Percentiles rank a stretch among this genome's conserved stretches.
These are phyloP conservation scores for Xylaria sp. DNA, from an alignment of 2,329 filamentous ascomycete genomes.

Conservation along the genomic window DNA sequence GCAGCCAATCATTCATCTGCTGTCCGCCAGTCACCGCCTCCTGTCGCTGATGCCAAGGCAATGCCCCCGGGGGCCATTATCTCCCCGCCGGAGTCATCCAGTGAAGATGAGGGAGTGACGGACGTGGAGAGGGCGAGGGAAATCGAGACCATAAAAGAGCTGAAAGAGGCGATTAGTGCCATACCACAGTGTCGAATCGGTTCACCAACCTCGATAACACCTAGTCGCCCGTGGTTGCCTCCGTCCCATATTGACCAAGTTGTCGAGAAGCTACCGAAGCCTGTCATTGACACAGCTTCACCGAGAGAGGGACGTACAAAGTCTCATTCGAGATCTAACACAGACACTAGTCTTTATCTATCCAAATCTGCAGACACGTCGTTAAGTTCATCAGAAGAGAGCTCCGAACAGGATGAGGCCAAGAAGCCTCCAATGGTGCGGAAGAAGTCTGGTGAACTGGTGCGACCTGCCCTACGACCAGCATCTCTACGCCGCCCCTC, in stretches of 20 bases:
- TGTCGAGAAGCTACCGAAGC: constrained; percentile 54
- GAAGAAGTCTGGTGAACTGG: constrained; percentile 98
- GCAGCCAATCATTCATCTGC: constrained; percentile 58
- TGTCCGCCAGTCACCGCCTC: constrained; percentile 85
- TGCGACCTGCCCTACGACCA: constrained; percentile 87
- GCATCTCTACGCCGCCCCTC: constrained; percentile 84
- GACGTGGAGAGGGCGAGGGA: constrained; percentile 59
- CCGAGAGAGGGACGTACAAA: constrained; percentile 57
- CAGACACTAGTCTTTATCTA: constrained; percentile 63
- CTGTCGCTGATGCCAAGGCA: constrained; percentile 74
- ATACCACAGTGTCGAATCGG: constrained; percentile 74
- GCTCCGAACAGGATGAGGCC: constrained; percentile 66
- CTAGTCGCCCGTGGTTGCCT: constrained; percentile 52
- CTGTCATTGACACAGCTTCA: constrained; percentile 60
- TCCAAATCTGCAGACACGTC: constrained; percentile 62
- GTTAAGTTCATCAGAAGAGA: constrained; percentile 68
- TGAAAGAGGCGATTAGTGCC: constrained; percentile 84
- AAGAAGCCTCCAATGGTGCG: constrained; percentile 91
- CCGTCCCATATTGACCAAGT: constrained; percentile 51
- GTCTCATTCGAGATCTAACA: constrained; percentile 65
- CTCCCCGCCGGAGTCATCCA: constrained; percentile 89
- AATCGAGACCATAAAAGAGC: constrained; percentile 68
- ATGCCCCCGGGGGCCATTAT: constrained; percentile 89
- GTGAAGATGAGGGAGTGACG: constrained; percentile 79
- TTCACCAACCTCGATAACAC: constrained; percentile 61